These are phyloP conservation scores for Phytophthora sojae DNA, from an alignment of 352 stramenopile species.

Conservation along the genomic window DNA sequence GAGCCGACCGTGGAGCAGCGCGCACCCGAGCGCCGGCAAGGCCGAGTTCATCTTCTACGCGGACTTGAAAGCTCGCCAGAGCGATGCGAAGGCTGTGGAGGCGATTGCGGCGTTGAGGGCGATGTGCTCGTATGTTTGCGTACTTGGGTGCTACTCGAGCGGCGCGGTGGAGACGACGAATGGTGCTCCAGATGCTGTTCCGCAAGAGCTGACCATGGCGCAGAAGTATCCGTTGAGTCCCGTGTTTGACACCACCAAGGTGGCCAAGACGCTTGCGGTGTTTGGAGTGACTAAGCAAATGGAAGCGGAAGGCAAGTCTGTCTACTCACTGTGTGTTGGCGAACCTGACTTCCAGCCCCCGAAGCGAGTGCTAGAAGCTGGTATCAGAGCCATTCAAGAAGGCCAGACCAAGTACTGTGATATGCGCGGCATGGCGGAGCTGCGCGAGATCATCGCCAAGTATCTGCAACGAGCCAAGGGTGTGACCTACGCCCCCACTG, in stretches of 20 bases:
- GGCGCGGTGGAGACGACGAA: conserved; percentile 16
- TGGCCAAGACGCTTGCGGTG: conserved; percentile 94
- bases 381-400: conserved; percentile 60
- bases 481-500: conserved; percentile 84
- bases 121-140: conserved; percentile 81
- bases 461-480: conserved; percentile 92
- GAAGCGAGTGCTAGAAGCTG: conserved; percentile 88
- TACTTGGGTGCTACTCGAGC: conserved; percentile 87
- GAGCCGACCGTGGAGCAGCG: conserved; percentile 58
- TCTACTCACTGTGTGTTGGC: conserved; percentile 94
- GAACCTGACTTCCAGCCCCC: conserved; percentile 96
- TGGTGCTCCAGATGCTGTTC: not conserved
- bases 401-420: conserved; percentile 96
- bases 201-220: conserved; percentile 45
- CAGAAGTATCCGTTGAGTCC: conserved; percentile 75
- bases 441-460: conserved; percentile 89
- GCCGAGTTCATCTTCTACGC: conserved; percentile 83
- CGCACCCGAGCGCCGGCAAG: conserved; percentile 29
- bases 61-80: conserved; percentile 68
- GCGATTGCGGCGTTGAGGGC: conserved; percentile 83
- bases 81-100: conserved; percentile 67
- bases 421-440: conserved; percentile 88
- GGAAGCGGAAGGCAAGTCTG: conserved; percentile 91
- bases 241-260: conserved; percentile 84
- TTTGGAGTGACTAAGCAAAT: conserved; percentile 95